Conservation (phyloP, 202 grass and related monocot genomes). For the Saccharum hybrid region DNA sequence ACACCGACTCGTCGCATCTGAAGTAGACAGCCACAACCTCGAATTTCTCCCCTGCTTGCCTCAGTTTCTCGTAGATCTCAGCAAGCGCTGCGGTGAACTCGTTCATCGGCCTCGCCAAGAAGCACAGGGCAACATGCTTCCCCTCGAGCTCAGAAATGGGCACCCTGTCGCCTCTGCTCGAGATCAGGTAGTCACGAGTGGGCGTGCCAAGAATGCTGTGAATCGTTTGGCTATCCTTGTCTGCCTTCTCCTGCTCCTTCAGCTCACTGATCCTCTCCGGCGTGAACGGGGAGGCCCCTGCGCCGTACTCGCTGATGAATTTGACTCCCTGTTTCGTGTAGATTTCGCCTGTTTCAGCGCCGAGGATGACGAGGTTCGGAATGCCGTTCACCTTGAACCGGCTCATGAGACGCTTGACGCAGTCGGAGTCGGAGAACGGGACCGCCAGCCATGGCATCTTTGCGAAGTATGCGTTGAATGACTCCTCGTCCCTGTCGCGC, state of each 20-base stretch:
- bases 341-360: constrained; percentile 56
- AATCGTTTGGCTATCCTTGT: constrained; percentile 74
- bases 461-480: constrained; percentile 63
- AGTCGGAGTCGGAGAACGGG: constrained; percentile 62
- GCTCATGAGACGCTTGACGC: constrained; percentile 31
- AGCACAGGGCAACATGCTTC: constrained; percentile 67
- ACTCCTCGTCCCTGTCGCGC: constrained; percentile 55
- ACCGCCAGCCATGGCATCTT: constrained; percentile 90
- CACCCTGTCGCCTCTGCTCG: constrained; percentile 54
- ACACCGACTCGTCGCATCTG: constrained; percentile 50
- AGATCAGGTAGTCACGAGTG: constrained; percentile 61
- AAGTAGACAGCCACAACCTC: constrained; percentile 64
- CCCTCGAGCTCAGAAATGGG: constrained; percentile 77
- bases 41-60: constrained; percentile 66
- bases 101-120: constrained; percentile 27
- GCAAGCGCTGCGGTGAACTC: constrained; percentile 62
- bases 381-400: constrained; percentile 60
- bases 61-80: constrained; percentile 67
- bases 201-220: constrained; percentile 51
- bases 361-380: constrained; percentile 62
- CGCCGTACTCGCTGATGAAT: constrained; percentile 57
- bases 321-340: constrained; percentile 53
- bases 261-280: constrained; percentile 56
- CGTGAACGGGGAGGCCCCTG: constrained; percentile 73
- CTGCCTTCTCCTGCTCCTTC: constrained; percentile 55